Percentiles rank a stretch among this genome's conserved stretches.
Conservation (phyloP, 306 rosid species). For the Citrullus colocynthis region DNA sequence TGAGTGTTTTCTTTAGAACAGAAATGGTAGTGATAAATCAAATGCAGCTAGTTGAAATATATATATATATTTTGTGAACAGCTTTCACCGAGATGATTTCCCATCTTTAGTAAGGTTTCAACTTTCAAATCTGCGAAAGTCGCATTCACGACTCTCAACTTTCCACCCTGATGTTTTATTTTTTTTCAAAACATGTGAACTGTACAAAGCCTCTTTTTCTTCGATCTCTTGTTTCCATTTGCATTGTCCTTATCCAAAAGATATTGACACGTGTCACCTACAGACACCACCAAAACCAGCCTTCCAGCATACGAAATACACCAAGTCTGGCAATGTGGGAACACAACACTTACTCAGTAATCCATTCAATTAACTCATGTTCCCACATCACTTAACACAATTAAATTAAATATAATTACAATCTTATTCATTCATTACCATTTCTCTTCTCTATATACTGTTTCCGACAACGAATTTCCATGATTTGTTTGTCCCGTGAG, state of each 20-base stretch:
- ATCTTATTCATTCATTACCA: background rate
- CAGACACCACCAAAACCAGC: background rate
- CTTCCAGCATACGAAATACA: background rate
- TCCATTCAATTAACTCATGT: background rate
- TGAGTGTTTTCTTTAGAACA: no score
- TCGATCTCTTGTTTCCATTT: background rate
- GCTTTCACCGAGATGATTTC: no score
- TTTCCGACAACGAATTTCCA: background rate
- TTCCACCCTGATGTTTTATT: no score
- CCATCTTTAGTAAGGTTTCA: background rate
- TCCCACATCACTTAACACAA: background rate
- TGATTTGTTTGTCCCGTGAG: background rate
- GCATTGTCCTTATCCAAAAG: background rate
- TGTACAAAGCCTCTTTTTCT: background rate
- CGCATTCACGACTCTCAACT: background rate
- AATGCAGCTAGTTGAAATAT: no score
- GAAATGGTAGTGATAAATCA: no score
- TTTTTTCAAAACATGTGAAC: background rate
- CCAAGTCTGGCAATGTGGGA: background rate
- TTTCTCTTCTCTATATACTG: background rate
- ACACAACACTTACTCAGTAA: background rate
- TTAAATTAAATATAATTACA: background rate
- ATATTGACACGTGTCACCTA: background rate
- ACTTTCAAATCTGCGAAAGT: background rate
- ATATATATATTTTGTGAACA: no score